These are phyloP conservation scores for Hypoxylon sp. DNA, from an alignment of 2,329 filamentous ascomycete species.

Conservation along the genomic window DNA sequence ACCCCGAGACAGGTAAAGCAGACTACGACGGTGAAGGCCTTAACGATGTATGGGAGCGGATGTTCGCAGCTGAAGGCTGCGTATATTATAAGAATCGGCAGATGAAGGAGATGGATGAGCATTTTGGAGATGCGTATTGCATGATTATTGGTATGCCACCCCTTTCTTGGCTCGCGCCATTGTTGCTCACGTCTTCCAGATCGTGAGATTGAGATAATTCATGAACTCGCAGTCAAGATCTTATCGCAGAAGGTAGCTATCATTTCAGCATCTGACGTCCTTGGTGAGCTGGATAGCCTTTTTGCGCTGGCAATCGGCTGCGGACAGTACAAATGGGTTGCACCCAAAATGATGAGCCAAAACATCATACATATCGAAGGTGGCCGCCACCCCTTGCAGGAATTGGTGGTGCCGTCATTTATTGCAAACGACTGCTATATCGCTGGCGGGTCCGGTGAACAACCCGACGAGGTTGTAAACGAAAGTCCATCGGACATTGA, in stretches of 20 bases:
- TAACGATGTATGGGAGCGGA: constrained; percentile 78
- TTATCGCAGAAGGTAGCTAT: constrained; percentile 78
- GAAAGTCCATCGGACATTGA: constrained; percentile 23
- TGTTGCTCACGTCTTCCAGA: constrained; percentile 64
- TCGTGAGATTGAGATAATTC: constrained; percentile 89
- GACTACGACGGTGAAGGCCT: constrained; percentile 74
- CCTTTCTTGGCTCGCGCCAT: background rate
- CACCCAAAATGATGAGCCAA: constrained; percentile 77
- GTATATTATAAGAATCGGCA: constrained; percentile 89
- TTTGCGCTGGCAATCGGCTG: constrained; percentile 86
- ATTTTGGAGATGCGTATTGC: constrained; percentile 88
- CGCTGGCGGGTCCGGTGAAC: constrained; percentile 68
- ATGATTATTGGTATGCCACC: constrained; percentile 79
- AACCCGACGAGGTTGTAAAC: constrained; percentile 35
- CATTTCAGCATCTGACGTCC: constrained; percentile 79
- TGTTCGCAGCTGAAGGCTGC: constrained; percentile 79
- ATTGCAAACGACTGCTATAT: constrained; percentile 86
- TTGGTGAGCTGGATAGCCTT: constrained; percentile 89
- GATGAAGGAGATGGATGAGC: constrained; percentile 84
- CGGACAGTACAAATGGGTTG: constrained; percentile 77
- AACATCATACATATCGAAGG: constrained; percentile 81
- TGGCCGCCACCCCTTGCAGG: constrained; percentile 91
- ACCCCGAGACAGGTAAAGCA: constrained; percentile 70
- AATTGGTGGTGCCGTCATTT: constrained; percentile 83
- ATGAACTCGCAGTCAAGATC: constrained; percentile 79